Conservation (phyloP, 805 yeast genomes). For the Metschnikowia cubensis region DNA sequence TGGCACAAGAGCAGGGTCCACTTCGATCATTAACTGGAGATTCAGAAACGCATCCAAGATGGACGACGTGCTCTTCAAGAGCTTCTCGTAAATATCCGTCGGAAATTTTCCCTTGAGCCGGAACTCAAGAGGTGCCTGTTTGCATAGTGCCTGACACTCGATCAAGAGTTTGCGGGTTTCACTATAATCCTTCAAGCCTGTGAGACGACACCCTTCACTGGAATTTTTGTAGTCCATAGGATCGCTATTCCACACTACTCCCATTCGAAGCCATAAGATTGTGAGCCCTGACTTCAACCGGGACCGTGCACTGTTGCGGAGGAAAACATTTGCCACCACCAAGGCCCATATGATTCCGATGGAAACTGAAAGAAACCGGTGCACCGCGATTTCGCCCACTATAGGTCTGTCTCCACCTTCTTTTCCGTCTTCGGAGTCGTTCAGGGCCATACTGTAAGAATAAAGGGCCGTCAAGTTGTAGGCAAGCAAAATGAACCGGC, state of each 20-base stretch:
- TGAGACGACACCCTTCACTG: slow-evolving; percentile 18
- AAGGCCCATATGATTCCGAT: slow-evolving; percentile 78
- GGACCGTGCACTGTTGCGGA: slow-evolving; percentile 74
- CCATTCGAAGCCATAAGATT: slow-evolving; percentile 73
- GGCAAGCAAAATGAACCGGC: slow-evolving; percentile 67
- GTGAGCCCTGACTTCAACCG: slow-evolving; percentile 63
- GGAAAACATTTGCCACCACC: slow-evolving; percentile 56
- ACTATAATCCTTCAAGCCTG: slow-evolving; percentile 44
- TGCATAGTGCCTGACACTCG: slow-evolving; percentile 56
- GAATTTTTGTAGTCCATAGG: slow-evolving; percentile 48
- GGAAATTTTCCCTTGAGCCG: slow-evolving; percentile 75
- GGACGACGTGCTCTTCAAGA: slow-evolving; percentile 54
- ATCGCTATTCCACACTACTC: slow-evolving; percentile 75
- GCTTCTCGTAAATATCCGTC: slow-evolving; percentile 41
- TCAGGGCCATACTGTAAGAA: slow-evolving; percentile 61
- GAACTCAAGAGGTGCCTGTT: slow-evolving; percentile 72
- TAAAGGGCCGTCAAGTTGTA: slow-evolving; percentile 76
- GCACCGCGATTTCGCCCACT: slow-evolving; percentile 70
- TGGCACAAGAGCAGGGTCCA: slow-evolving; percentile 50
- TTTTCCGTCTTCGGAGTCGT: slow-evolving; percentile 53
- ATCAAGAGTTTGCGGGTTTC: slow-evolving; percentile 52
- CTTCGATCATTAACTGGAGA: slow-evolving; percentile 61
- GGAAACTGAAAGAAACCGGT: slow-evolving; percentile 68
- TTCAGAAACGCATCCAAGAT: slow-evolving; percentile 76
- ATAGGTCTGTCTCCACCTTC: slow-evolving; percentile 72